A percentile compares a stretch with the other conserved stretches of the same genome.
These are phyloP conservation scores for Sporothrix mexicana DNA, from an alignment of 2,329 filamentous ascomycete species.

Conservation along the genomic window DNA sequence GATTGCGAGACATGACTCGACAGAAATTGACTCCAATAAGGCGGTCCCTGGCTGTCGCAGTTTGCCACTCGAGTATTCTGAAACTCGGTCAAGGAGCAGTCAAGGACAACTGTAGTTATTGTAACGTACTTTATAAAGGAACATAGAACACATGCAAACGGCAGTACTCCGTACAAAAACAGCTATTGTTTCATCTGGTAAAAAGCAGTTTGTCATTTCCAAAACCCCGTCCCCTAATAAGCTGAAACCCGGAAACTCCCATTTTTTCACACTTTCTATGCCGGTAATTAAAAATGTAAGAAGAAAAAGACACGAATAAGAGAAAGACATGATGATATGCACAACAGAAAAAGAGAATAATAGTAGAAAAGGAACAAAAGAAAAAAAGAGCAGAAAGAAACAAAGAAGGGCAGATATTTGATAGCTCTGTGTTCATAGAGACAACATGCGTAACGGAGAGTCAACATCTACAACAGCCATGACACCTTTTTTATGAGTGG, in stretches of 20 bases:
- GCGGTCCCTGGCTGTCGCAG: neutral
- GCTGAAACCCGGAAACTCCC: conserved; percentile 29
- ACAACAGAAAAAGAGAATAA: conserved; percentile 1
- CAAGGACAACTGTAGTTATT: neutral
- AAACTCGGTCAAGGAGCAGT: neutral
- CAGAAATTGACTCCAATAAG: no score
- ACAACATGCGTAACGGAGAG: neutral
- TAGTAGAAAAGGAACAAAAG: neutral
- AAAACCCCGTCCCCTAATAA: conserved; percentile 21
- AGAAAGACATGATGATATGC: conserved; percentile 18
- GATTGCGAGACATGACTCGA: conserved; percentile 11
- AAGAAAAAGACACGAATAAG: conserved; percentile 3
- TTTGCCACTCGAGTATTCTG: neutral
- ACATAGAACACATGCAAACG: neutral
- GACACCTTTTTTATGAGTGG: conserved; percentile 20
- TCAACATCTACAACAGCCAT: neutral
- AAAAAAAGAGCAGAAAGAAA: neutral
- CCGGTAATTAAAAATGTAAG: conserved; percentile 18
- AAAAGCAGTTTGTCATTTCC: conserved; percentile 18
- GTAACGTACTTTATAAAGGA: no score
- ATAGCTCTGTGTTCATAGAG: neutral
- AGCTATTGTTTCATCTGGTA: neutral
- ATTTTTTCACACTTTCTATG: conserved; percentile 27
- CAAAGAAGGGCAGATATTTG: neutral
- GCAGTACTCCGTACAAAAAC: neutral